Evolutionary conservation across 2,329 filamentous ascomycete genomes (phyloP), one percentile per base, ranked within the genome.

Genomic region (Hypoxylon sp.): DNA sequence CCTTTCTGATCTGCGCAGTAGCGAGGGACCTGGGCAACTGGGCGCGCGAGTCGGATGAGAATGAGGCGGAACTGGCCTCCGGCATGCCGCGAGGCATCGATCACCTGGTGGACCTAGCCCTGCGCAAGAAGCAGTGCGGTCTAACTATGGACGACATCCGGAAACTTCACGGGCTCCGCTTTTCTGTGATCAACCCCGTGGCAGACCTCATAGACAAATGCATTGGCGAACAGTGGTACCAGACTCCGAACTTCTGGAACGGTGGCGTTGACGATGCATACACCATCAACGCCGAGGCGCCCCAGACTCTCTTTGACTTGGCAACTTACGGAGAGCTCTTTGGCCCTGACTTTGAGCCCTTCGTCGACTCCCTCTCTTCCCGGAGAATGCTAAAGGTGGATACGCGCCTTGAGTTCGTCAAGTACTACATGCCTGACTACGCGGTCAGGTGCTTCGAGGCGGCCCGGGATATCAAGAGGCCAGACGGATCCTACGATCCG

Each of bases 281-380:
- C 27, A 57, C 37, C 25, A 46, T 46, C n/a, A 1, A 8, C 20
- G 20, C 64, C 6, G 58, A 63, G 11, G 56, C 60, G 7, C 22
- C 46, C 2, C 54, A 53, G 8, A 37, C 63, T 4, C 10, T 72
- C 1, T 69, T 68, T 33, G 61, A 68, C 13, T 53, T 73, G 2
- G 71, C 71, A 1, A 66, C 57, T 40, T 73, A 73, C 42, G 71
- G 71, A 3, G 69, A 72, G 51, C 25, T 73, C n/a, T 73, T 73
- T 33, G 72, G 54, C 7, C 68, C 70, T 0, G 72, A 73, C 11
- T 69, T 71, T 14, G 65, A 71, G 14, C 22, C 49, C 33, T 54
- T 68, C 20, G 58, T 70, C 10, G 14, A 50, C 1, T 42, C 33
- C 40, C 48, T 61, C 7, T n/a, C 48, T 8, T 31, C 17, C 20